Evolutionary conservation across 2,329 filamentous ascomycete species (phyloP).

Genomic region (Drechslerella stenobrocha): DNA sequence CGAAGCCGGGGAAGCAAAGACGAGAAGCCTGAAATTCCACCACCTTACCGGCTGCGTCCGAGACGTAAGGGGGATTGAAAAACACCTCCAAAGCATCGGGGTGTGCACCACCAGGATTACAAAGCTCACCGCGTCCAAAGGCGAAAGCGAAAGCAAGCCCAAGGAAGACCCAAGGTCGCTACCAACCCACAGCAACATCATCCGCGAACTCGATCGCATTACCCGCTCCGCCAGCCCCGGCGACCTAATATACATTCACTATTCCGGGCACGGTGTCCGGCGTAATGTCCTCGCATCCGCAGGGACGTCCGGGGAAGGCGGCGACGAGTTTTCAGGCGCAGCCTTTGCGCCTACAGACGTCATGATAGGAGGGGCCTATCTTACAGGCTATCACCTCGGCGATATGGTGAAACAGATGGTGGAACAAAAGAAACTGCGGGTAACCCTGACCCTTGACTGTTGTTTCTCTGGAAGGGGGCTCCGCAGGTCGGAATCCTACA

Average conservation of each 20-base stretch:
- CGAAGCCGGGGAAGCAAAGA: background rate
- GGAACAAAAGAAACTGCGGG: slow-evolving; percentile 9
- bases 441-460: slow-evolving; percentile 37
- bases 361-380: slow-evolving; percentile 28
- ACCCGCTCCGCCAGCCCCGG: slow-evolving; percentile 9
- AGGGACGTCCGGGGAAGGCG: background rate
- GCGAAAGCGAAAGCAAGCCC: background rate
- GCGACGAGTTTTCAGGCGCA: slow-evolving; percentile 12
- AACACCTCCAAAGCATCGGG: slow-evolving; percentile 9
- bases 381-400: slow-evolving; percentile 35
- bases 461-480: slow-evolving; percentile 28
- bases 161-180: slow-evolving; percentile 6
- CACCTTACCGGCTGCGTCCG: slow-evolving; percentile 25
- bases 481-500: background rate
- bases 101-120: slow-evolving; percentile 12
- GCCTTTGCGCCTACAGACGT: slow-evolving; percentile 40
- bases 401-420: slow-evolving; percentile 29
- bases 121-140: slow-evolving; percentile 12
- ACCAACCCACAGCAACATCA: slow-evolving; percentile 16
- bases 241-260: slow-evolving; percentile 42
- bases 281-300: background rate
- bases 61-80: slow-evolving; percentile 14
- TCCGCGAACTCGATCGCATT: slow-evolving; percentile 27
- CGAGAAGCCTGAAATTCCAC: background rate
- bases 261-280: slow-evolving; percentile 39